Conservation (phyloP, 306 rosid species). For the Lathyrus oleraceus region DNA sequence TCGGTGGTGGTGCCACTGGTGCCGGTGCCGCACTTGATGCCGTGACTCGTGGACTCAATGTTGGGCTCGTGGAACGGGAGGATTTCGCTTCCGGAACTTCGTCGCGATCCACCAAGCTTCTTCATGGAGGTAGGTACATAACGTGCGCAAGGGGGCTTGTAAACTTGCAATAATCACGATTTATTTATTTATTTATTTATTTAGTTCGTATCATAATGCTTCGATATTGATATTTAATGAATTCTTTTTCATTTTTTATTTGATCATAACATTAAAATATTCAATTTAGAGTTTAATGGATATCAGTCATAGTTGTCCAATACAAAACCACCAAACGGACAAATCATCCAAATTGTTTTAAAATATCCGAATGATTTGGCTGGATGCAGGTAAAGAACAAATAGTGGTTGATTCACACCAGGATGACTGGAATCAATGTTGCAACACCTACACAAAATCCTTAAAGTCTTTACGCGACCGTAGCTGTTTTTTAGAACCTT, state of each 20-base stretch:
- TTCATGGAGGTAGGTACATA: slow-evolving; percentile 96
- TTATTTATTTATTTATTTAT: not conserved
- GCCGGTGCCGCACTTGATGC: slow-evolving; percentile 83
- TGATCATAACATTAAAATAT: not conserved
- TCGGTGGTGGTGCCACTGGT: slow-evolving; percentile 99
- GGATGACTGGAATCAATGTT: no score
- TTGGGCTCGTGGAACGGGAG: slow-evolving; percentile 95
- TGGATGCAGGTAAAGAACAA: no score
- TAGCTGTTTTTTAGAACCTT: no score
- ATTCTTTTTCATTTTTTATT: not conserved
- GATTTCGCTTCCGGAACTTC: slow-evolving; percentile 96
- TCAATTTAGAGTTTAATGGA: no score
- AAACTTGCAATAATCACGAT: not conserved
- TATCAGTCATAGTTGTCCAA: no score
- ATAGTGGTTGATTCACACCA: no score
- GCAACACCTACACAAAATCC: no score
- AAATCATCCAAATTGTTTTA: no score
- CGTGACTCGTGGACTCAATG: slow-evolving; percentile 85
- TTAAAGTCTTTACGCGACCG: no score
- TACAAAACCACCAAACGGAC: no score
- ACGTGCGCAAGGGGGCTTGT: not conserved
- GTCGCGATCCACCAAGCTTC: slow-evolving; percentile 94
- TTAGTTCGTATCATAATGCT: not conserved
- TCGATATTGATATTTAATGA: not conserved
- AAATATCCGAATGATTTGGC: no score